Evolutionary conservation across 257 asterid species (phyloP), one percentile per base, ranked within the genome.

Genomic region (Nicotiana sylvestris): DNA sequence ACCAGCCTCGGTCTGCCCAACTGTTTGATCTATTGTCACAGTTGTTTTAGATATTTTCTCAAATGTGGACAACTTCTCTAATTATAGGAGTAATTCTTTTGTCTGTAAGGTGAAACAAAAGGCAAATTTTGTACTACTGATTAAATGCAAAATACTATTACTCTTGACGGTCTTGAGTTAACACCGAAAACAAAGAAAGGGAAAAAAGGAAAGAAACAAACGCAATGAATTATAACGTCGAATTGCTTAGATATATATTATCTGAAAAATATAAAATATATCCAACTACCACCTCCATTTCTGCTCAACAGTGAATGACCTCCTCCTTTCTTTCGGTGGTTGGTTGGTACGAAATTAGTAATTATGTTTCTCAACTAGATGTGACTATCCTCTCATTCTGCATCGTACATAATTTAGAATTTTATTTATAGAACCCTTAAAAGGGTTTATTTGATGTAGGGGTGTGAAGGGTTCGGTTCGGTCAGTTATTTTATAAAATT

Each of bases 211-310:
- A 56, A 56, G 21, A 56, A 17, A 57, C 9, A 57, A 57, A 57
- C 62, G 2, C 62, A 5, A 57, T 57, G 2, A 57, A 5, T 57
- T 17, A 57, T 57, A 2, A 57, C 0, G 8, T 57, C 4, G 29
- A 58, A 56, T 58, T 18, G 65, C 65, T n/a, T 58, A 2, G 27
- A 29, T 2, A 58, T 56, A 35, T 15, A 58, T 17, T 58, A 58
- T 58, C 10, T 18, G 33, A 25, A 25, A 13, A 61, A 66, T 15
- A 66, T 66, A 30, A 15, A 66, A 21, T 17, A 43, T 39, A 25
- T 13, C 39, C 62, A 74, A 74, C 79, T 25, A 16, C 79, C 79
- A 49, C 79, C 79, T 74, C 79, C 79, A 74, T 74, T 74, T 49
- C 79, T 74, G 79, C 79, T 74, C 62, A 74, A 51, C 79, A 6